Percentiles rank a stretch among this genome's conserved stretches.
phyloP scores from a whole-genome alignment of 176 grass and related monocot genomes.

The Elymus sibiricus region DNA sequence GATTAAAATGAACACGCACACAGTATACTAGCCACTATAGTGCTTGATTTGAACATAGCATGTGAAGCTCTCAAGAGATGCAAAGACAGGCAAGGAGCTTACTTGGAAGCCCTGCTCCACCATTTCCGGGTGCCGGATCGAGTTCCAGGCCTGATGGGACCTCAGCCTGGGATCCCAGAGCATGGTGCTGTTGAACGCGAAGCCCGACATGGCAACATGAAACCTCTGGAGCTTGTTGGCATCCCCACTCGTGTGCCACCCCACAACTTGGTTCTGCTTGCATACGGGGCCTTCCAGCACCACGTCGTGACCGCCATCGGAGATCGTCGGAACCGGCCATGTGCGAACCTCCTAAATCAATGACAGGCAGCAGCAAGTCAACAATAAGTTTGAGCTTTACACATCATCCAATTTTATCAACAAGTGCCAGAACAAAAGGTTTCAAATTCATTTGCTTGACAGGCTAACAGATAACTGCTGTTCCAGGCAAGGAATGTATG shows the following conservation, averaged over 20 bases:
- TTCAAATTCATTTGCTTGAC: not conserved
- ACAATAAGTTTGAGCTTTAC: not conserved
- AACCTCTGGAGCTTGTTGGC: conserved; percentile 80
- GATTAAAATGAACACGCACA: not conserved
- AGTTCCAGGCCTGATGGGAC: conserved; percentile 68
- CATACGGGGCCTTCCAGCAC: conserved; percentile 88
- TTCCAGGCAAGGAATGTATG: not conserved
- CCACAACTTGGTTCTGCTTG: conserved; percentile 72
- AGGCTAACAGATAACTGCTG: too few species aligned
- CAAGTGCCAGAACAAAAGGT: not conserved
- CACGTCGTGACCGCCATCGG: conserved; percentile 44
- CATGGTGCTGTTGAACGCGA: conserved; percentile 98
- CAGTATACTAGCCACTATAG: not conserved
- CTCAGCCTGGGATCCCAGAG: conserved; percentile 83
- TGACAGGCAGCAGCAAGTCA: conserved; percentile 14
- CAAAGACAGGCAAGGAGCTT: not conserved
- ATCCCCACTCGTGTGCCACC: conserved; percentile 82
- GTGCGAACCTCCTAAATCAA: conserved; percentile 73
- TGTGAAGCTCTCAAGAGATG: not conserved
- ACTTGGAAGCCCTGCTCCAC: conserved; percentile 83
- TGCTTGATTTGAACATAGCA: not conserved
- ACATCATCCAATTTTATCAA: not conserved
- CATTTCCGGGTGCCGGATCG: conserved; percentile 76
- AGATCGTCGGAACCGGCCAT: conserved; percentile 89
- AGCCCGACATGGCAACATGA: conserved; percentile 93